Evolutionary conservation across 371 early-diverging fungal species (phyloP), one percentile per base, ranked within the genome.

Genomic region (Lichtheimia ornata): DNA sequence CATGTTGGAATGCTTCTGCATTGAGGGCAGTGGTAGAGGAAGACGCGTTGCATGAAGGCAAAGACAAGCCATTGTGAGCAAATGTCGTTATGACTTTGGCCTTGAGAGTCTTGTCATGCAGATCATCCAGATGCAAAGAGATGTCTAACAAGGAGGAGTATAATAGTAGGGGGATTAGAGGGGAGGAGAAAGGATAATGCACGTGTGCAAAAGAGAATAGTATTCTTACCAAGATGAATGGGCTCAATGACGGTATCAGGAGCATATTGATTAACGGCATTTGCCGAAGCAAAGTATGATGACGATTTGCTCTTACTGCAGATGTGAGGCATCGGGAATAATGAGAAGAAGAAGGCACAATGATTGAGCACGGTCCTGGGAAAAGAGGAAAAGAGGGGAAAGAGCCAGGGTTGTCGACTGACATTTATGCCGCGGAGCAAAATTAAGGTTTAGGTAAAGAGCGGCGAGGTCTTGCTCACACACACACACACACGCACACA

Each of bases 241-340:
- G 82, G 76, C 43, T 78, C 72, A 43, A 81, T 72, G 14, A 72
- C 72, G 24, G 64, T 66, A 54, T 68, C 59, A 7, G 82, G 82
- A 30, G 77, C 82, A 57, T 81, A 81, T 9, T 72, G 72, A 44
- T 65, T 69, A 12, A 61, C 40, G 17, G 75, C 72, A 41, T 53
- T 53, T 12, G 70, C 45, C 12, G 72, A 75, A 22, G 40, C 56
- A 44, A 70, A 75, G 35, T 11, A 9, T 2, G 50, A 53, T 25
- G 58, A 56, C 20, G 43, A 30, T 9, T 18, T 18, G 7, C 44
- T 27, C 51, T 52, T 56, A 44, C 63, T 41, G 18, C 63, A 63
- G 18, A 56, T 42, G 35, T 57, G 47, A 4, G 57, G 63, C 63
- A 63, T 63, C 2, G 17, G 35, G 43, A 51, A 45, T 18, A 35